Base-by-base conservation (phyloP, 306 rosid genomes). In the Pyrus pyrifolia region DNA sequence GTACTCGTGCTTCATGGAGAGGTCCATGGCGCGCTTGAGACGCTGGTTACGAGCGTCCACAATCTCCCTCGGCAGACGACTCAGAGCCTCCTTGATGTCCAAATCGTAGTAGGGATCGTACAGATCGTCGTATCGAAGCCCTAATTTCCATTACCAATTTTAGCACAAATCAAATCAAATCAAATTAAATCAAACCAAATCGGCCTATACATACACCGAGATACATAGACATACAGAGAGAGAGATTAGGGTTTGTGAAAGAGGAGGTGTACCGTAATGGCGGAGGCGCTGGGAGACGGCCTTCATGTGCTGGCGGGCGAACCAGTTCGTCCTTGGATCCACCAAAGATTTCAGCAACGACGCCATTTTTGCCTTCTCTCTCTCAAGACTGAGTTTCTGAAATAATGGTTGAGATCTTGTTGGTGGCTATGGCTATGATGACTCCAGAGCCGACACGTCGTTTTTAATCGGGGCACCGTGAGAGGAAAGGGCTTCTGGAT, bases 1-100 rank as follows among this genome's bases (percentile, higher is more conserved):
- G 79, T 92, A 95, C 80, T 88, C 78, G 71, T 95, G 99, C 96
- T 95, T 95, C 97, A 92, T 86, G 80, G 99, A 95, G 68, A 95
- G 98, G 85, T 95, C 97, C 79, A 95, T 86, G 69, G 99, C 97
- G 27, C 98, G 99, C 86, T 92, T 92, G 51, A 95, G 89, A 73
- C 99, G 96, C 82, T 93, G 97, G 70, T 89, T 88, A 17, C 99
- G 97, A 0, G 99, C 98, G 80, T 91, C 96, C 2, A 92, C 93
- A 3, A 95, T 82, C 91, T 95, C 96, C 75, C 91, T 89, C 0
- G 99, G 99, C 3, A 95, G 92, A 62, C 97, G 92, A 86, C 87
- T 87, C 74, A 95, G 80, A 10, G 97, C 97, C 78, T 92, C 97
- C 97, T 95, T 92, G 49, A 92, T 74, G 80, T 95, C 99, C 75